Percentiles rank a stretch among this genome's conserved stretches.
Evolutionary conservation across 31 red algal species (phyloP).

Genomic region (Odonthalia washingtoniensis): DNA sequence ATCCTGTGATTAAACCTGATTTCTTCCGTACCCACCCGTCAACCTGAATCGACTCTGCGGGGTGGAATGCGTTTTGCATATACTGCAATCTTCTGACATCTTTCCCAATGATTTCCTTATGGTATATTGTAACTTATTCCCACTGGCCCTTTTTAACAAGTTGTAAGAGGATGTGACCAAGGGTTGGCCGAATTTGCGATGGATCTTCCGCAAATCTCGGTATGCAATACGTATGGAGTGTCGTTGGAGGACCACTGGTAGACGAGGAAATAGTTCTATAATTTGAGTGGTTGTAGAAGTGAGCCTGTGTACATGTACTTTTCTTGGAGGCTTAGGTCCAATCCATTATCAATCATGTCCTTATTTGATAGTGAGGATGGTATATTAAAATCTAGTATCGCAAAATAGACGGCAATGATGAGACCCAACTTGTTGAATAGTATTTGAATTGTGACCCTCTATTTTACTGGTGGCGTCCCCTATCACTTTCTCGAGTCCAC

Average conservation of each 20-base stretch:
- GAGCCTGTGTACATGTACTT: neutral
- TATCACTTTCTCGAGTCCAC: neutral
- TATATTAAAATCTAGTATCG: neutral
- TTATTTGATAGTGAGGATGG: neutral
- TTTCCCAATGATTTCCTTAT: neutral
- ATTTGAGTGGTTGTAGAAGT: neutral
- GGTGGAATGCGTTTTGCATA: neutral
- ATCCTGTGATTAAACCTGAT: neutral
- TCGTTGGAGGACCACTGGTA: neutral
- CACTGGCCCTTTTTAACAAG: slow-evolving; percentile 38
- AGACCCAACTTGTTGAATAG: neutral
- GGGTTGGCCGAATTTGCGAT: slow-evolving; percentile 27
- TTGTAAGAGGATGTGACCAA: slow-evolving; percentile 38
- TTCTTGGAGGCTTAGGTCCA: too few species aligned
- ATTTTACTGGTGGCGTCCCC: neutral
- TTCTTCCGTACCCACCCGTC: neutral
- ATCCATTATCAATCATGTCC: neutral
- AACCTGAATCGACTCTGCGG: neutral
- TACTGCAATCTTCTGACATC: neutral
- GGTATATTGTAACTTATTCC: neutral
- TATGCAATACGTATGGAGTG: slow-evolving; percentile 4
- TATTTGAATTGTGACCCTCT: neutral
- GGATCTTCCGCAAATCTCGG: slow-evolving; percentile 55
- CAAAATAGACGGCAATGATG: neutral
- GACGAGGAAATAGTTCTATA: slow-evolving; percentile 27